phyloP scores from a whole-genome alignment of 1,284 basidiomycete species.

The Tilletia setariae region DNA sequence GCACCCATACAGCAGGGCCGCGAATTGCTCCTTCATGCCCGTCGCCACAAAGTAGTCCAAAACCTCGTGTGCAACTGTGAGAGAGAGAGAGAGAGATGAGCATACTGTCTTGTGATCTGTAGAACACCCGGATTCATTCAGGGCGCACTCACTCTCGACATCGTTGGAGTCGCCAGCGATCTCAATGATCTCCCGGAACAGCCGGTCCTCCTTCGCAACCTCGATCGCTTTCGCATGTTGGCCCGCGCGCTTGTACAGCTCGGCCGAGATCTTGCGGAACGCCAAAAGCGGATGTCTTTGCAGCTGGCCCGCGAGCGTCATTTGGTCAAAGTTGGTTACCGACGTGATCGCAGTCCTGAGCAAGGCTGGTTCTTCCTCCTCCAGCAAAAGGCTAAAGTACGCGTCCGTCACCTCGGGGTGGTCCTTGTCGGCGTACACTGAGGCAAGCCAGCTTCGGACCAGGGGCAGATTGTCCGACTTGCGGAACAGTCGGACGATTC shows the following conservation, averaged over 20 bases:
- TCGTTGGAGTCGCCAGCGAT: constrained; percentile 80
- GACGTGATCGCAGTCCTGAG: constrained; percentile 92
- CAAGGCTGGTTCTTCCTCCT: constrained; percentile 98
- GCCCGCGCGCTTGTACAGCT: constrained; percentile 93
- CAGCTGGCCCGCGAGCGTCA: constrained; percentile 77
- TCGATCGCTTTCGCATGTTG: constrained; percentile 93
- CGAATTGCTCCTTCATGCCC: constrained; percentile 96
- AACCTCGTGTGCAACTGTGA: constrained; percentile 78
- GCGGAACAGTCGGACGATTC: constrained; percentile 89
- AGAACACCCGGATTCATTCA: no score
- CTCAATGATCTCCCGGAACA: constrained; percentile 92
- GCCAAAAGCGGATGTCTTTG: constrained; percentile 90
- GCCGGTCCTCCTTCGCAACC: constrained; percentile 88
- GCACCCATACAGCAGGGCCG: constrained; percentile 81
- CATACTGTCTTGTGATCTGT: not conserved
- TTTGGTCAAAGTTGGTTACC: constrained; percentile 95
- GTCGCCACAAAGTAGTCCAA: constrained; percentile 82
- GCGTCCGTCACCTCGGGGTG: constrained; percentile 95
- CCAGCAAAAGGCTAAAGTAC: constrained; percentile 92
- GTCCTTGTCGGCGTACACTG: constrained; percentile 69
- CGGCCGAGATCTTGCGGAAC: constrained; percentile 82
- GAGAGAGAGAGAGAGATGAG: not conserved
- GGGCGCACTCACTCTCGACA: constrained; percentile 61
- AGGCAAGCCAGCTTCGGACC: constrained; percentile 91
- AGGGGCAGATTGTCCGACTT: constrained; percentile 89